Percentiles rank a stretch among this genome's conserved stretches.
These are phyloP conservation scores for Phoenix roebelenii DNA, from an alignment of 176 grass and related monocot species.

Conservation along the genomic window DNA sequence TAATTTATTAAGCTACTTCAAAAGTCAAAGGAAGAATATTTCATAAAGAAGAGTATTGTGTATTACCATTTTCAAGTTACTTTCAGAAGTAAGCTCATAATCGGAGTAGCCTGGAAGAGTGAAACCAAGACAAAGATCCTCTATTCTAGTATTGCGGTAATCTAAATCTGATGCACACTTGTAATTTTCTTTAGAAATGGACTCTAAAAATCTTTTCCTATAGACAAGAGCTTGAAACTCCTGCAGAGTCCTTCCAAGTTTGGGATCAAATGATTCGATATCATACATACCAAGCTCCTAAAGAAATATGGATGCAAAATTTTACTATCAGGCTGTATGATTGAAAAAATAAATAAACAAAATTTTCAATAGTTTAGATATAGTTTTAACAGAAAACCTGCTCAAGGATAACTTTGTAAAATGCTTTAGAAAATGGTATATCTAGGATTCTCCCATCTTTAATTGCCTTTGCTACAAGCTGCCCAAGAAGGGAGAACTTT, in stretches of 20 bases:
- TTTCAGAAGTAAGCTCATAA: constrained; percentile 36
- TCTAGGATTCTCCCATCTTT: constrained; percentile 70
- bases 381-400: constrained; percentile 32
- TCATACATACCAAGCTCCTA: constrained; percentile 85
- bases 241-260: constrained; percentile 47
- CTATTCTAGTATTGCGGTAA: constrained; percentile 53
- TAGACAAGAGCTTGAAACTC: constrained; percentile 76
- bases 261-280: constrained; percentile 58
- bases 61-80: constrained; percentile 47
- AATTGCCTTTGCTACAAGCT: constrained; percentile 61
- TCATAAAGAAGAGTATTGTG: background rate
- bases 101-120: constrained; percentile 82
- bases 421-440: constrained; percentile 66
- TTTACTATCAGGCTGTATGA: constrained; percentile 19
- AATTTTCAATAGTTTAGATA: background rate
- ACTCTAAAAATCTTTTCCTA: constrained; percentile 49
- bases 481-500: constrained; percentile 68
- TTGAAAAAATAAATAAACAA: background rate
- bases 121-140: constrained; percentile 84
- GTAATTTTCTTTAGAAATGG: constrained; percentile 25
- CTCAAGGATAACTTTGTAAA: constrained; percentile 70
- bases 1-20: constrained; percentile 13
- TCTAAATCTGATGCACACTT: constrained; percentile 41
- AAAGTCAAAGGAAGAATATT: constrained; percentile 16
- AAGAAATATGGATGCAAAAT: constrained; percentile 16